These are phyloP conservation scores for Phytomonas francai DNA, from an alignment of 208 protist genomes.

Conservation along the genomic window DNA sequence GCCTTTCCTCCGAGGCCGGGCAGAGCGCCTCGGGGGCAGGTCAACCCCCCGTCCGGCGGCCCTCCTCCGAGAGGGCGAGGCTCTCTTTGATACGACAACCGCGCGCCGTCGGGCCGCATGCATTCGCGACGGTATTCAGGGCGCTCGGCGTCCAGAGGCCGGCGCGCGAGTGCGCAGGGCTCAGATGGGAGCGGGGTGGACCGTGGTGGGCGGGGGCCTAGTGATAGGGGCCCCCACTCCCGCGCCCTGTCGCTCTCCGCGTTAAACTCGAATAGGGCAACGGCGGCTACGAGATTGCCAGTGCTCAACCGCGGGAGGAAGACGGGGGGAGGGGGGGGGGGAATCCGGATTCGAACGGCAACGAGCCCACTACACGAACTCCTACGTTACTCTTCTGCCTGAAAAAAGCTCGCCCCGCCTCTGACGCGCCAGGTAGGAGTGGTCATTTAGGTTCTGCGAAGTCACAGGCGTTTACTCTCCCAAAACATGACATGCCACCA, in stretches of 20 bases:
- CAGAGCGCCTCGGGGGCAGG: no score
- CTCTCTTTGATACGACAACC: no score
- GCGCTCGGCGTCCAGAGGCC: neutral
- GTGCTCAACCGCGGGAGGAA: no score
- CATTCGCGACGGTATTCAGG: neutral
- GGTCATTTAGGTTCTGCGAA: neutral
- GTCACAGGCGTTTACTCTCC: neutral
- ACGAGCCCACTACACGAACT: neutral
- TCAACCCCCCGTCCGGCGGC: neutral
- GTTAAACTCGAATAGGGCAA: no score
- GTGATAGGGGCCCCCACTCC: no score
- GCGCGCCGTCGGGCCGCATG: no score
- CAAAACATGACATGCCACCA: neutral
- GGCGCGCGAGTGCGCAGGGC: neutral
- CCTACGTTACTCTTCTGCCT: neutral
- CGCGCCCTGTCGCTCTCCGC: no score
- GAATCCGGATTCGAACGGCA: neutral
- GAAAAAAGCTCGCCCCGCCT: neutral
- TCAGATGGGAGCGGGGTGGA: neutral
- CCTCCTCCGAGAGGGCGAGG: neutral
- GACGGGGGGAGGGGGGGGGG: no score
- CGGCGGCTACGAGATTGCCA: no score
- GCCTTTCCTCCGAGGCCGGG: neutral
- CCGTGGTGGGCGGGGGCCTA: no score
- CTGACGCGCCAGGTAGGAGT: neutral